phyloP scores from a whole-genome alignment of 805 yeast species.

The Candida insectalens region DNA sequence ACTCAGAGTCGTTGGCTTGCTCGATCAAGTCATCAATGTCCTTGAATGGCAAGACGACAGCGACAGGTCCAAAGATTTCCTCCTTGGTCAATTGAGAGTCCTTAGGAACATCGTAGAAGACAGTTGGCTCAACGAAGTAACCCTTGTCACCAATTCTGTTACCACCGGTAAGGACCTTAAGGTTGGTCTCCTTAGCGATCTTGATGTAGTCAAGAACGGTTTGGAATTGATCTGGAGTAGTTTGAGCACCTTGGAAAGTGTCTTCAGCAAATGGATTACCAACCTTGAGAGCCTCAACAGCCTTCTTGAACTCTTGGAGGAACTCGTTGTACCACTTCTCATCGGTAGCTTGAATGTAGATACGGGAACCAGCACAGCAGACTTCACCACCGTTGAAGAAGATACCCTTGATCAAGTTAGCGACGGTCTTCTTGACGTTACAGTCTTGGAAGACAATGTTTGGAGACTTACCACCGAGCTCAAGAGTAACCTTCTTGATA shows the following conservation, averaged over 20 bases:
- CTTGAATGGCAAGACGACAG: slow-evolving; percentile 57
- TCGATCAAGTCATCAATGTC: slow-evolving; percentile 58
- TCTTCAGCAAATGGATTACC: slow-evolving; percentile 68
- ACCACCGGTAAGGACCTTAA: slow-evolving; percentile 65
- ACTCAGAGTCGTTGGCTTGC: slow-evolving; percentile 60
- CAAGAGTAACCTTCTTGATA: slow-evolving; percentile 74
- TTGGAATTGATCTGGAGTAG: slow-evolving; percentile 58
- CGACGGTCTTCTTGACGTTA: slow-evolving; percentile 38
- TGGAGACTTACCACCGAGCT: slow-evolving; percentile 80
- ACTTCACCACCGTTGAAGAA: slow-evolving; percentile 78
- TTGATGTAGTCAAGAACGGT: slow-evolving; percentile 61
- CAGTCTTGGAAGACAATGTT: slow-evolving; percentile 67
- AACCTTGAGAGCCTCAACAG: slow-evolving; percentile 51
- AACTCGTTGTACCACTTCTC: slow-evolving; percentile 42
- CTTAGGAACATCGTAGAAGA: slow-evolving; percentile 58
- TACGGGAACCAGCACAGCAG: slow-evolving; percentile 76
- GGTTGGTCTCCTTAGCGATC: slow-evolving; percentile 59
- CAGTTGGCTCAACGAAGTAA: slow-evolving; percentile 64
- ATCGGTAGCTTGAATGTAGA: slow-evolving; percentile 62
- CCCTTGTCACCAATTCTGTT: slow-evolving; percentile 55
- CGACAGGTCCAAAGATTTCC: slow-evolving; percentile 78
- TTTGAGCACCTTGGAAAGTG: slow-evolving; percentile 71
- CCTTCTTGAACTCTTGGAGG: slow-evolving; percentile 45
- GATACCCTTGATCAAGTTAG: slow-evolving; percentile 54
- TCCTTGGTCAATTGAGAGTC: slow-evolving; percentile 56